Evolutionary conservation across 2,329 filamentous ascomycete species (phyloP), one percentile per base, ranked within the genome.

Genomic region (Cordyceps pruinosa): DNA sequence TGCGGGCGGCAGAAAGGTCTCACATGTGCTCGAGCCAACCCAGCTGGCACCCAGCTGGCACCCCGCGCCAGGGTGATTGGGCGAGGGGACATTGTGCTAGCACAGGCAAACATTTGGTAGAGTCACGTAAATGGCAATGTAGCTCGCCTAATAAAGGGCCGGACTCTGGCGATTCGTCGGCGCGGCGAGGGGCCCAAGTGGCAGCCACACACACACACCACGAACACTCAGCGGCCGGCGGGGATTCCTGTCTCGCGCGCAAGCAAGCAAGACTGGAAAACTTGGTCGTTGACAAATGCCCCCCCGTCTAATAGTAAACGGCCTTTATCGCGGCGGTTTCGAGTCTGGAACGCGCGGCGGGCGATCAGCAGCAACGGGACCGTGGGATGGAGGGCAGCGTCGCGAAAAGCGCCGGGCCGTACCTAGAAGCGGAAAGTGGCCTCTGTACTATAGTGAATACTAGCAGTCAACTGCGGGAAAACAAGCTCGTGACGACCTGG

Each of bases 11-110:
- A 32, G n/a, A n/a, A 10, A 15, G 44, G 53, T 56, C 53, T 56
- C 53, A 48, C 53, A 56, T 56, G 53, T 46, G 53, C 53, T 47
- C 44, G 45, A 56, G 53, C 45, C 53, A 56, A 34, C 42, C 32
- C 35, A 17, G n/a, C 41, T 26, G 15, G 28, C 41, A 23, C n/a
- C n/a, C n/a, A n/a, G n/a, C n/a, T n/a, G n/a, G n/a, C n/a, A n/a
- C n/a, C n/a, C n/a, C n/a, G n/a, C n/a, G n/a, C 26, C 35, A 8
- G 35, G 23, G 35, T 28, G 2, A 42, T n/a, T n/a, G n/a, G n/a
- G n/a, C 10, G 17, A 21, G 19, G 9, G 7, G 17, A 9, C 42
- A 28, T 44, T 35, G 9, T 45, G 17, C 2, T 17, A 9, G 21
- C 41, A 8, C 19, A 32, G n/a, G 52, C 52, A 55, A 55, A 55